Evolutionary conservation across 371 early-diverging fungal genomes (phyloP), one percentile per base, ranked within the genome.

Genomic region (Mortierella sp.): DNA sequence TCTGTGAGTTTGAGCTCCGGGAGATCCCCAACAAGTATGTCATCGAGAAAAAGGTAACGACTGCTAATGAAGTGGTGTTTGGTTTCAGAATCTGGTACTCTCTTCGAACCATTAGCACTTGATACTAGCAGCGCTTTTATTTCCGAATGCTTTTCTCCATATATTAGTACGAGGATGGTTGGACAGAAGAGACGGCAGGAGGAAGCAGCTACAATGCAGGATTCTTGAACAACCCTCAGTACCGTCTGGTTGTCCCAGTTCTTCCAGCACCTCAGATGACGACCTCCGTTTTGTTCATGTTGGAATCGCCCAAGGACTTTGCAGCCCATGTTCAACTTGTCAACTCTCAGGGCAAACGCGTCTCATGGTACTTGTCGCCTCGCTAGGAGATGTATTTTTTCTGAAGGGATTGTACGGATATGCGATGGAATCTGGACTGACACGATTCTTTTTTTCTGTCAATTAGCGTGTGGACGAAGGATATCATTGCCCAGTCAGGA

Each of bases 121-220:
- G 43, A n/a, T 40, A 40, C 2, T 40, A 40, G 6, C 43, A 40
- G 6, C 43, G 13, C 4, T 61, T 3, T 34, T 40, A 24, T 40
- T 40, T 37, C 9, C n/a, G n/a, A n/a, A n/a, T n/a, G n/a, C n/a
- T 46, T 46, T 46, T 16, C 50, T 50, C 3, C 19, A 37, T 5
- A 24, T 16, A 9, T 21, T 67, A 67, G 67, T 67, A 67, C 24
- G 67, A 88, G 59, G 91, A 92, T 2, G 89, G 90, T 80, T 97
- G 97, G 97, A 94, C 93, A 34, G 91, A 91, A 59, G 93, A 92
- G 40, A 94, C 95, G n/a, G 95, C 95, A 26, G 97, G 97, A 37
- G 97, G 97, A 5, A 95, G 94, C 78, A 89, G 94, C 40, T 91
- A 90, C 34, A 90, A 93, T 72, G 88, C 94, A 4, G 90, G 93